Base-by-base conservation (phyloP, 164 flowering plant genomes). In the Macadamia tetraphylla region DNA sequence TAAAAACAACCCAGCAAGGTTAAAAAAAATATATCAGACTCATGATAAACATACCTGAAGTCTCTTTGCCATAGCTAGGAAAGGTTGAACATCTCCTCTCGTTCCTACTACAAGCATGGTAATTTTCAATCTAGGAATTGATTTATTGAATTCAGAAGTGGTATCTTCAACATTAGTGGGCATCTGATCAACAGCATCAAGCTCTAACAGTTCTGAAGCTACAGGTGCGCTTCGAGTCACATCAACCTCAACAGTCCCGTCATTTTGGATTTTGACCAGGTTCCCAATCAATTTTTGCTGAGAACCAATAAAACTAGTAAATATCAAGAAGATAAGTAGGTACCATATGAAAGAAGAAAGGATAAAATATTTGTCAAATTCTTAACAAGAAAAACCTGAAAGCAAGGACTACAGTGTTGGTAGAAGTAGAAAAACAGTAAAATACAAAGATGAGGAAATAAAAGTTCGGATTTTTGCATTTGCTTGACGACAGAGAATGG, bases 71-170 rank as follows among this genome's bases (percentile, higher is more conserved):
- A 94, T 74, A 58, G 97, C 97, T 63, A 94, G 73, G 76, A 94
- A 91, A 49, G 96, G 91, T 58, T 94, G 97, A 67, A 94, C 97
- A 78, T 94, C 98, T 74, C 98, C 98, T 79, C 97, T 84, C 18
- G 98, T 91, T 70, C 98, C 98, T 73, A 91, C 97, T 58, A 91
- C 88, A 77, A 94, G 97, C 43, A 94, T 78, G 44, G 85, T 90
- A 78, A 94, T 88, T 69, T 83, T 85, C 75, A 94, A 79, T 80
- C 76, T 86, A n/a, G 96, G 96, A 80, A 93, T 75, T 53, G 86
- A 65, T 78, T 78, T 89, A 15, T 74, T 77, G 23, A 23, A 23
- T 29, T 73, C 84, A 51, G 40, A 64, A 63, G 17, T 18, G n/a
- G 74, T 57, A 57, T 75, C 77, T 75, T 78, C 77, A 65, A 76